phyloP scores from a whole-genome alignment of 2,329 filamentous ascomycete genomes.

The Paraphoma sp. region DNA sequence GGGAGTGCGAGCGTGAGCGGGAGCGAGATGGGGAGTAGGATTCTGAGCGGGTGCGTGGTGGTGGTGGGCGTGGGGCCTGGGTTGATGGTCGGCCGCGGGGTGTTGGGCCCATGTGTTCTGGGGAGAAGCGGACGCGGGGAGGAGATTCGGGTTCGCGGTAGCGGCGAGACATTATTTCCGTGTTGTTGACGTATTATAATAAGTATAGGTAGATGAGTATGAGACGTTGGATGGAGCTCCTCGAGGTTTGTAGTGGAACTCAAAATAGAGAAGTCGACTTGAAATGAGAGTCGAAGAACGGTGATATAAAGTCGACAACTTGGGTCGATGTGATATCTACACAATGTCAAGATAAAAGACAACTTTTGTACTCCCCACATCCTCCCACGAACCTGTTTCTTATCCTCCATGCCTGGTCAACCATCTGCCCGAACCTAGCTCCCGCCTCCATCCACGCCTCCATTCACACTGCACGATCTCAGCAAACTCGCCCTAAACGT shows the following conservation, averaged over 20 bases:
- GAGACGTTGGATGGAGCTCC: neutral
- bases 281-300: no score
- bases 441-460: neutral
- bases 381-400: neutral
- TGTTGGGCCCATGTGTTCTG: neutral
- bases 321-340: neutral
- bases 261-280: neutral
- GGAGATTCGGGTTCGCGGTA: neutral
- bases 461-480: neutral
- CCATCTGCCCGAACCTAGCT: neutral
- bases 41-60: neutral
- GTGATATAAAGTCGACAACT: neutral
- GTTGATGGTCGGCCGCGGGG: constrained; percentile 1
- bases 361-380: neutral
- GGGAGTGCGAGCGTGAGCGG: neutral
- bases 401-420: neutral
- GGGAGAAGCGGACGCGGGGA: constrained; percentile 1
- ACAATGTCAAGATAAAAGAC: neutral
- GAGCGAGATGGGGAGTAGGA: constrained; percentile 4
- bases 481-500: no score
- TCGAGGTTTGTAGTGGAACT: neutral
- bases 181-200: neutral
- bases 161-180: neutral
- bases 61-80: neutral
- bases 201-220: no score